Base-by-base conservation (phyloP, 257 asterid species). In the Solanum etuberosum region DNA sequence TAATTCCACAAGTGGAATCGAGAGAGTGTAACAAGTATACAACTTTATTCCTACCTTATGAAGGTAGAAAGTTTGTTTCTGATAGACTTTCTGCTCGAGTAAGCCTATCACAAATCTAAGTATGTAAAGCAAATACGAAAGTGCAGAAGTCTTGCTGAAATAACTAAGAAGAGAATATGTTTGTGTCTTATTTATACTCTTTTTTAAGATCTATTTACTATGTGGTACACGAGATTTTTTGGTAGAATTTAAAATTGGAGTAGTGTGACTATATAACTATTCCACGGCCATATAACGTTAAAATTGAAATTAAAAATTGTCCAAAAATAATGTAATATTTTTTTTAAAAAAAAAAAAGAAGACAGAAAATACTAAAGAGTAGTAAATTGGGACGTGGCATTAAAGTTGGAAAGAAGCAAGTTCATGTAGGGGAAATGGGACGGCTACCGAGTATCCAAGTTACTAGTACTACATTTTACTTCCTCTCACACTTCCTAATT, bases 391-490 rank as follows among this genome's bases (percentile, higher is more conserved):
- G 40, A 25, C 31, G 76, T 86, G 81, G 42, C 80, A 73, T 31
- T 37, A 2, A 51, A 51, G 65, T 48, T 31, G 21, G 31, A 32
- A 59, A 57, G 31, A 83, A 48, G 70, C 86, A 48, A 83, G 70
- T 54, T 18, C 34, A 34, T n/a, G 27, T 21, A 27, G 18, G 37
- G 86, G 11, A 48, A 67, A 68, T 71, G 83, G 88, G 88, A 29
- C 71, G 89, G 90, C 32, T 29, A 85, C 25, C 81, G 82, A 76
- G 88, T 25, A 86, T 90, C 92, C 88, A 90, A 89, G 90, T 85
- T 86, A 89, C 89, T 85, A 89, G 88, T 25, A 84, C 73, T 88
- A 57, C 85, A 87, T 32, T 87, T 34, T 42, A 57, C 67, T 54
- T 29, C 2, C 13, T 9, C 7, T 71, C 57, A 35, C n/a, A 32